These are phyloP conservation scores for Colletotrichum sojae DNA, from an alignment of 2,329 filamentous ascomycete genomes.

Conservation along the genomic window DNA sequence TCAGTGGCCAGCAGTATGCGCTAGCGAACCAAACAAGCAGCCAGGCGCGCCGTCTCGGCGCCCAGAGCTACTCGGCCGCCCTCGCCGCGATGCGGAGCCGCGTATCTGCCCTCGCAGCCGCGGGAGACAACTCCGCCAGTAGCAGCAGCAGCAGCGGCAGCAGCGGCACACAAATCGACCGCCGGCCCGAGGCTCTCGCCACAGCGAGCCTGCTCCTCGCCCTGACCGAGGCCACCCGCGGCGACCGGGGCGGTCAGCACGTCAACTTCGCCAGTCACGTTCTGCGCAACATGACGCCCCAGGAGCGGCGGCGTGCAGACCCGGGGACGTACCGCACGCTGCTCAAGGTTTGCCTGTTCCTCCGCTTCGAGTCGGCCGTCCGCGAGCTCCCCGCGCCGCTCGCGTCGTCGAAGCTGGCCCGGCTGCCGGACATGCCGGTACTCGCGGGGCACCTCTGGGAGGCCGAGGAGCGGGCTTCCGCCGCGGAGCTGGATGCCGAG, in stretches of 20 bases:
- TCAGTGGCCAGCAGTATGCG: slow-evolving; percentile 5
- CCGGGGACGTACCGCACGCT: slow-evolving; percentile 2
- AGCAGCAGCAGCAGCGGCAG: too few species aligned
- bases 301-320: background rate
- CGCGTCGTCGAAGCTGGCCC: background rate
- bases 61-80: slow-evolving; percentile 5
- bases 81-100: background rate
- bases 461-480: slow-evolving; percentile 1
- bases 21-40: background rate
- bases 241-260: background rate
- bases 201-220: background rate
- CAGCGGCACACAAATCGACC: fast-evolving
- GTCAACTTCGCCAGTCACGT: slow-evolving; percentile 14
- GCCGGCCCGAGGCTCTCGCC: background rate
- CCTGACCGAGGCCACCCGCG: background rate
- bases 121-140: background rate
- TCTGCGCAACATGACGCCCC: background rate
- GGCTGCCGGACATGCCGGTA: background rate
- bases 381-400: background rate
- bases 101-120: background rate
- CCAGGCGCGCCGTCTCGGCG: background rate
- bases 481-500: background rate
- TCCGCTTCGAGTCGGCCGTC: background rate
- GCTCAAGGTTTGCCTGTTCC: slow-evolving; percentile 3
- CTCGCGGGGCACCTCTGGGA: slow-evolving; percentile 7